Conservation (phyloP, 2,329 filamentous ascomycete genomes). For the Ceratocystis smalleyi region DNA sequence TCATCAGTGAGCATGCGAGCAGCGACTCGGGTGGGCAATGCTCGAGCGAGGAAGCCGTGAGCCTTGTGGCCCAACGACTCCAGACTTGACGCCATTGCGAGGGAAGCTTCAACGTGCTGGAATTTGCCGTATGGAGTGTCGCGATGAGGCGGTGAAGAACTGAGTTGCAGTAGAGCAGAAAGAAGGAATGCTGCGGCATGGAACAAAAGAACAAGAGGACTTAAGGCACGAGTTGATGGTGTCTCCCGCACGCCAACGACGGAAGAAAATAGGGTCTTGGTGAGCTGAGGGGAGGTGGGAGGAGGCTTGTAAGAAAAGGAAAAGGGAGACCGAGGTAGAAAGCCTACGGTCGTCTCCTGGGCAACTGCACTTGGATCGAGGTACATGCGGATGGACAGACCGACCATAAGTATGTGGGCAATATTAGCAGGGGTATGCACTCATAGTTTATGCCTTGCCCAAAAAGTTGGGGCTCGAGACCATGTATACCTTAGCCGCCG, state of each 20-base stretch:
- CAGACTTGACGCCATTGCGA: conserved; percentile 7
- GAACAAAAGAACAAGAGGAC: background rate
- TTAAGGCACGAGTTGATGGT: background rate
- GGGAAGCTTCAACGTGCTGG: background rate
- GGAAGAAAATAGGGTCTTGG: conserved; percentile 11
- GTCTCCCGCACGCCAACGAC: background rate
- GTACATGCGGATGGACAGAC: background rate
- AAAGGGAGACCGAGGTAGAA: conserved; percentile 7
- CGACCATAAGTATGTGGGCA: background rate
- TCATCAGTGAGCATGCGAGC: conserved; percentile 5
- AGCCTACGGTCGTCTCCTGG: background rate
- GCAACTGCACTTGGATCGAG: background rate
- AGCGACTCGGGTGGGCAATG: background rate
- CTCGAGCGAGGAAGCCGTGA: conserved; percentile 1
- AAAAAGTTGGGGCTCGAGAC: background rate
- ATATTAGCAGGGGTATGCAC: background rate
- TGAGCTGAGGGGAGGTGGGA: conserved; percentile 21
- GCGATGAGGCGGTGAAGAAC: background rate
- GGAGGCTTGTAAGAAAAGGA: conserved; percentile 19
- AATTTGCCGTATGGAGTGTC: background rate
- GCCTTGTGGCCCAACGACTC: conserved; percentile 8
- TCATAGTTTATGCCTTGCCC: background rate
- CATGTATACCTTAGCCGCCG: background rate
- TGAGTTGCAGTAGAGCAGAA: background rate
- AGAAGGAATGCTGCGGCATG: background rate